phyloP scores from a whole-genome alignment of 805 yeast species.

The Metschnikowia gelsemii region DNA sequence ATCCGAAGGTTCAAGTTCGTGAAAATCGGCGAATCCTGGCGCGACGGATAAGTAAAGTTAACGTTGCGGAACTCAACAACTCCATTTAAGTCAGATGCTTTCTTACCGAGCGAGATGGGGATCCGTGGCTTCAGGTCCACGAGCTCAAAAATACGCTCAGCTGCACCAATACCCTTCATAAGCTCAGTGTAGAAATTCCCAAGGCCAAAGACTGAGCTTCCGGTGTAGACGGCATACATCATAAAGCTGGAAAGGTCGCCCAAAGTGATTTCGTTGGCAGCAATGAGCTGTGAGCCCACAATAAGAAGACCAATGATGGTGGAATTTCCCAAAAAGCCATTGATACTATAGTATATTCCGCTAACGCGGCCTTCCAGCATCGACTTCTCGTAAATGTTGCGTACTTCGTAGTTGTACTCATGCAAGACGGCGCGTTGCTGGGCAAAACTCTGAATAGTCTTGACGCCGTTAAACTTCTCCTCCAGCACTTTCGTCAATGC shows the following conservation, averaged over 20 bases:
- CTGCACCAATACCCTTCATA: constrained; percentile 98
- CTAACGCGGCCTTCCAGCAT: constrained; percentile 76
- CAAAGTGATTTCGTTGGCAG: constrained; percentile 69
- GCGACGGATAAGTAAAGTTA: constrained; percentile 77
- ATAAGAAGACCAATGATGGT: constrained; percentile 75
- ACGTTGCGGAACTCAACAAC: constrained; percentile 64
- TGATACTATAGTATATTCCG: constrained; percentile 73
- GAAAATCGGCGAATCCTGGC: constrained; percentile 71
- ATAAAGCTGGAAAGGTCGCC: constrained; percentile 91
- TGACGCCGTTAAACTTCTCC: constrained; percentile 81
- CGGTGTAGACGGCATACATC: constrained; percentile 94
- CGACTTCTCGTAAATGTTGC: constrained; percentile 61
- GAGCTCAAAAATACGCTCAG: constrained; percentile 84
- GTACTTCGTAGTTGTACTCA: constrained; percentile 72
- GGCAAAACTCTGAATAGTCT: constrained; percentile 87
- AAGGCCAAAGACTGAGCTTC: constrained; percentile 86
- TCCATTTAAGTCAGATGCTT: constrained; percentile 45
- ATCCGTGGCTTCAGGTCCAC: constrained; percentile 75
- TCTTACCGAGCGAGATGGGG: constrained; percentile 60
- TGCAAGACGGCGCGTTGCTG: constrained; percentile 79
- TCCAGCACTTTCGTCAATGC: constrained; percentile 85
- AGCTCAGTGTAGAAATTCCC: constrained; percentile 90
- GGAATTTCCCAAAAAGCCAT: constrained; percentile 81
- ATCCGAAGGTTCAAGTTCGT: constrained; percentile 57
- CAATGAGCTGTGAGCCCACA: constrained; percentile 80